Evolutionary conservation across 306 rosid species (phyloP).

Genomic region (Gillenia trifoliata): DNA sequence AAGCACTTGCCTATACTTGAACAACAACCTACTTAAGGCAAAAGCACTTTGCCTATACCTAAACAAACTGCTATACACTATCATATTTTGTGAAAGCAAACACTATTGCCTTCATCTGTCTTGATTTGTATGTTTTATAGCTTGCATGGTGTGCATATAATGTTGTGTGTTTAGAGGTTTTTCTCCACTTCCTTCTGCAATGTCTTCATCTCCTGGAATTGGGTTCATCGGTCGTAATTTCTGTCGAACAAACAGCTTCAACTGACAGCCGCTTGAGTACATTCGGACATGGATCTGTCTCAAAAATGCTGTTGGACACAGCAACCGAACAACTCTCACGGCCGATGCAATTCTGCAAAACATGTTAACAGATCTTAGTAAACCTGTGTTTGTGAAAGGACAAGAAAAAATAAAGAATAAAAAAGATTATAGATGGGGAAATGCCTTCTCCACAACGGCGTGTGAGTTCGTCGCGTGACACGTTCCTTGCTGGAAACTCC

Average conservation of each 20-base stretch:
- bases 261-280: constrained; percentile 32
- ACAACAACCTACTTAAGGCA: constrained; percentile 1
- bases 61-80: not conserved
- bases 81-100: not conserved
- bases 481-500: constrained; percentile 32
- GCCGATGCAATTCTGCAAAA: constrained; percentile 33
- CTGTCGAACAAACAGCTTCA: constrained; percentile 31
- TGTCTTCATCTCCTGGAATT: constrained; percentile 22
- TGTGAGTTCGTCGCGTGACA: constrained; percentile 38
- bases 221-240: constrained; percentile 15
- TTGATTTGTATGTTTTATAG: not conserved
- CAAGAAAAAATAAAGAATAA: not conserved
- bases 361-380: not conserved
- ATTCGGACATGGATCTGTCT: constrained; percentile 38
- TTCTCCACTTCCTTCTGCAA: constrained; percentile 4
- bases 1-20: not conserved
- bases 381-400: not conserved
- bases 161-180: not conserved
- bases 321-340: constrained; percentile 32
- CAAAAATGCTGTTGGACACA: constrained; percentile 23
- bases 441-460: constrained; percentile 31
- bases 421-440: not conserved
- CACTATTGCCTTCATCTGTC: not conserved
- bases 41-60: not conserved
- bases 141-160: not conserved